These are phyloP conservation scores for Tylopilus orsonianus DNA, from an alignment of 1,284 basidiomycete genomes.

Conservation along the genomic window DNA sequence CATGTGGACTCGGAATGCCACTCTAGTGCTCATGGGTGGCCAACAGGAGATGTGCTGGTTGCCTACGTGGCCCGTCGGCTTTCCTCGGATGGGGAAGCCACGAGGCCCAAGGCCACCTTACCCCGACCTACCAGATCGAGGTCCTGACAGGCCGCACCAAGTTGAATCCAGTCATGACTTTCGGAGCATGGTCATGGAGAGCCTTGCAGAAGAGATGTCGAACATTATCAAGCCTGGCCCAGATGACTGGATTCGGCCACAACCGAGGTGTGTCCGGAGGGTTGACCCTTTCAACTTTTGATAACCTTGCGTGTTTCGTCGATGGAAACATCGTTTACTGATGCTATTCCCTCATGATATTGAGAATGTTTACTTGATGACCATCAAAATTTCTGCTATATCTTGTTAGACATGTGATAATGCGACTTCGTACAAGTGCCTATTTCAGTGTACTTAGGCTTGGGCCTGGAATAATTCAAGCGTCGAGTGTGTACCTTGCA, in stretches of 20 bases:
- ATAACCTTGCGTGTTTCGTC: not conserved
- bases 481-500: no score
- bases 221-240: not conserved
- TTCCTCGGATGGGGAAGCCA: not conserved
- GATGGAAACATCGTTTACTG: not conserved
- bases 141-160: not conserved
- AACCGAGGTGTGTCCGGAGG: constrained; percentile 24
- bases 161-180: not conserved
- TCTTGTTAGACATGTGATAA: no score
- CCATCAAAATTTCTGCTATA: no score
- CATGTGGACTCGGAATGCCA: not conserved
- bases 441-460: no score
- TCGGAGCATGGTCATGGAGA: not conserved
- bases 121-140: not conserved
- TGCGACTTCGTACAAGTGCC: no score
- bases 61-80: constrained; percentile 44
- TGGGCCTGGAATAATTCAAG: no score
- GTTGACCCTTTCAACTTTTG: constrained; percentile 11
- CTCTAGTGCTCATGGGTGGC: not conserved
- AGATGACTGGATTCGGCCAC: constrained; percentile 27
- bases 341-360: no score
- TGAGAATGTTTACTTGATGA: no score
- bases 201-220: not conserved
- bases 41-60: constrained; percentile 47
- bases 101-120: not conserved